Evolutionary conservation across 352 stramenopile genomes (phyloP).

Genomic region (Pythium vanterpoolii): DNA sequence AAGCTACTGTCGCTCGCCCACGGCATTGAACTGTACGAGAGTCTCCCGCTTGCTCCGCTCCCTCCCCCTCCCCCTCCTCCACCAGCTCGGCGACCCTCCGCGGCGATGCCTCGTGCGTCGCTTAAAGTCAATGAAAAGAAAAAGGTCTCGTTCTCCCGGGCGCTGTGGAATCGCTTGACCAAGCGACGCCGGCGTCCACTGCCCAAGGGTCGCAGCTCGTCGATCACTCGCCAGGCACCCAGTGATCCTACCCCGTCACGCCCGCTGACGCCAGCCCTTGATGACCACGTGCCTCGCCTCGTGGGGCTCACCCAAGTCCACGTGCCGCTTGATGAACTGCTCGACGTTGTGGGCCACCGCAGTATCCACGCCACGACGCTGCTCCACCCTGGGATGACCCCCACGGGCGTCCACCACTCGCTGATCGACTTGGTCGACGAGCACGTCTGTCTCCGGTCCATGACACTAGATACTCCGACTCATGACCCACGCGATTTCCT

Average conservation of each 20-base stretch:
- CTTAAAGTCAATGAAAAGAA: background rate
- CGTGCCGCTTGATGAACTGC: slow-evolving; percentile 16
- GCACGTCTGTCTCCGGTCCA: slow-evolving; percentile 12
- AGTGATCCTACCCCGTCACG: background rate
- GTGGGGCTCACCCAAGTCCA: slow-evolving; percentile 10
- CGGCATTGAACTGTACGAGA: slow-evolving; percentile 8
- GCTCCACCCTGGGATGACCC: slow-evolving; percentile 8
- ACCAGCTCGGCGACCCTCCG: background rate
- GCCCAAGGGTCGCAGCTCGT: background rate
- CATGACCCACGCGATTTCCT: slow-evolving; percentile 11
- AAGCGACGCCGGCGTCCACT: background rate
- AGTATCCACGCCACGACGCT: slow-evolving; percentile 6
- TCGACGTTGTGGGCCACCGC: slow-evolving; percentile 19
- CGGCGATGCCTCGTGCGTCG: background rate
- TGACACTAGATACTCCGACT: background rate
- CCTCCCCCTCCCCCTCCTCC: too few species aligned
- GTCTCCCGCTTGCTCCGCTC: background rate
- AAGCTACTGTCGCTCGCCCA: background rate
- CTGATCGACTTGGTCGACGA: slow-evolving; percentile 18
- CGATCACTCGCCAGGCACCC: background rate
- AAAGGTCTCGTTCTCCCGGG: slow-evolving; percentile 4
- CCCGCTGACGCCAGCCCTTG: background rate
- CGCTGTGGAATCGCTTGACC: slow-evolving; percentile 12
- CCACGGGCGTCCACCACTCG: slow-evolving; percentile 3
- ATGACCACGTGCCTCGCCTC: slow-evolving; percentile 7